Conservation (phyloP, 371 early-diverging fungal genomes). For the Conidiobolus incongruus region DNA sequence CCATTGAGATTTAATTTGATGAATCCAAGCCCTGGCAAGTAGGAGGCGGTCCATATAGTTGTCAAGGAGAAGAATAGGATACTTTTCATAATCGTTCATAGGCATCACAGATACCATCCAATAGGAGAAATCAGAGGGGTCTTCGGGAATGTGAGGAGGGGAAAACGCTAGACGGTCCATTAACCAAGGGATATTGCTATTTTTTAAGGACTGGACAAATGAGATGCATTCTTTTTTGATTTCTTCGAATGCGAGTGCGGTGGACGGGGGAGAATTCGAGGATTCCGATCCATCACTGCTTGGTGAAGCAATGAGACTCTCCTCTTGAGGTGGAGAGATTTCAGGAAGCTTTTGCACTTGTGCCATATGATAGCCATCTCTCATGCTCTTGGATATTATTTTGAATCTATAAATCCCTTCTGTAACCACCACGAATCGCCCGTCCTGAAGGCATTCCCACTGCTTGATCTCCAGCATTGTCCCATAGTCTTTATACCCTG, state of each 20-base stretch:
- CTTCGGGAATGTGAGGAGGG: slow-evolving; percentile 16
- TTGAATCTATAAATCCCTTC: slow-evolving; percentile 17
- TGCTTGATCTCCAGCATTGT: slow-evolving; percentile 19
- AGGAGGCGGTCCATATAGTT: slow-evolving; percentile 16
- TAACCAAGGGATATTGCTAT: slow-evolving; percentile 10
- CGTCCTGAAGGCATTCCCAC: slow-evolving; percentile 17
- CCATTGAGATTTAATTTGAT: slow-evolving; percentile 6
- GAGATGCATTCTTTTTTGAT: slow-evolving; percentile 7
- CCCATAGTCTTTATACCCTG: slow-evolving; percentile 14
- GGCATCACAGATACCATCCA: slow-evolving; percentile 30
- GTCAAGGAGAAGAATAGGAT: slow-evolving; percentile 12
- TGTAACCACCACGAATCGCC: slow-evolving; percentile 17
- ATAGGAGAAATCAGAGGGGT: slow-evolving; percentile 22
- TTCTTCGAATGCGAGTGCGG: slow-evolving; percentile 5
- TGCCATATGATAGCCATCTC: slow-evolving; percentile 12
- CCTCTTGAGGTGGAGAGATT: neutral
- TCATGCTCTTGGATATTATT: slow-evolving; percentile 9
- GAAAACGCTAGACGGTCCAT: slow-evolving; percentile 12
- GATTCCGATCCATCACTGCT: slow-evolving; percentile 5
- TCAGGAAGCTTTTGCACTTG: slow-evolving; percentile 13
- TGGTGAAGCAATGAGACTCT: neutral
- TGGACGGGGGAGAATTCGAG: slow-evolving; percentile 8
- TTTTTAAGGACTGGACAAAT: slow-evolving; percentile 12
- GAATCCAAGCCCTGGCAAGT: slow-evolving; percentile 19
- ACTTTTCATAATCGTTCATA: slow-evolving; percentile 17